Conservation (phyloP, 2,329 filamentous ascomycete species). For the Aspergillus aculeatus region DNA sequence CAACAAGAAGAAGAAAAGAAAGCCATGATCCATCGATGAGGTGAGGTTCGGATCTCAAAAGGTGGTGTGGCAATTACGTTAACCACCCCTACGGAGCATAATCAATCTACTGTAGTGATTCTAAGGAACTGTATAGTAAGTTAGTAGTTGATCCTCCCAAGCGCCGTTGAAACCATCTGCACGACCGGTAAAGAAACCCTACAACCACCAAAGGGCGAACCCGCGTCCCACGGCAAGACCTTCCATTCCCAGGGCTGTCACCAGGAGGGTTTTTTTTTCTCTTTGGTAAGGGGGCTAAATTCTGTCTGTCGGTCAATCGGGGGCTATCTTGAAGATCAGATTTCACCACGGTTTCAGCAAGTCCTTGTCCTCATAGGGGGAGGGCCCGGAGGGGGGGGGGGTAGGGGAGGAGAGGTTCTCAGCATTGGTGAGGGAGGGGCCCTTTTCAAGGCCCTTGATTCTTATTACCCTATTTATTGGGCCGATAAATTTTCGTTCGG, state of each 20-base stretch:
- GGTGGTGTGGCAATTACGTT: background rate
- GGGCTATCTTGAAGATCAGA: slow-evolving; percentile 1
- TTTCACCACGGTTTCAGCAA: slow-evolving; percentile 10
- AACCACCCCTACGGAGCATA: background rate
- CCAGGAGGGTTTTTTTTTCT: background rate
- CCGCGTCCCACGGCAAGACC: background rate
- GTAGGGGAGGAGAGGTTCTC: background rate
- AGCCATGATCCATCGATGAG: background rate
- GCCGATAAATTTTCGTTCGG: background rate
- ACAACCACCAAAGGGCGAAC: background rate
- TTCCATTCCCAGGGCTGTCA: background rate
- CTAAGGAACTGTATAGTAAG: too few relatives aligned
- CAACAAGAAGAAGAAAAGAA: slow-evolving; percentile 1
- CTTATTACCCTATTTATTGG: slow-evolving; percentile 6
- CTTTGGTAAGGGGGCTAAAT: background rate
- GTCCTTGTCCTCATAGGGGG: slow-evolving; percentile 5
- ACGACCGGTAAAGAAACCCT: background rate
- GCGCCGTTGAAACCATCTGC: too few relatives aligned
- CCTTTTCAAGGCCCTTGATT: background rate
- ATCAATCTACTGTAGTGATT: too few relatives aligned
- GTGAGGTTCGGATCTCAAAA: background rate
- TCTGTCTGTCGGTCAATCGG: background rate
- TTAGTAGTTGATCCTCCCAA: too few relatives aligned
- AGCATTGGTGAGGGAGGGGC: background rate
- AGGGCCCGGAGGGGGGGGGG: background rate